Evolutionary conservation across 768 basidiomycete genomes (phyloP).

Genomic region (Leccinellum rugosiceps): DNA sequence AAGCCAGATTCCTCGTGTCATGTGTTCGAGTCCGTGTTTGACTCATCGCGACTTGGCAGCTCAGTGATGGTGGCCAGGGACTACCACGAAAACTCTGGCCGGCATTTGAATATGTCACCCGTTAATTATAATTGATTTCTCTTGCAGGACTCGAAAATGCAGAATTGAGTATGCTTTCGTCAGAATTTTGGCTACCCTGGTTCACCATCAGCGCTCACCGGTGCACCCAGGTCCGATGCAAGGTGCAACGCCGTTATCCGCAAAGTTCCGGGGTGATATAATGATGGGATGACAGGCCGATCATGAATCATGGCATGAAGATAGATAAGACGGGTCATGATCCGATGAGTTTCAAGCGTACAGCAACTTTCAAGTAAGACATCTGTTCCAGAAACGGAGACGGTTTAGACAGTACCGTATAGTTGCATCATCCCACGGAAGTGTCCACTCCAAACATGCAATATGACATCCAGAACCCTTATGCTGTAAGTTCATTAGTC

Average conservation of each 20-base stretch:
- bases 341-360: background rate
- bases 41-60: background rate
- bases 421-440: no score
- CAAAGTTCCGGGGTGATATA: background rate
- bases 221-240: background rate
- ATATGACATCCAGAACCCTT: no score
- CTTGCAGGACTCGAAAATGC: background rate
- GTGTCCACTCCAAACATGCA: no score
- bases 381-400: background rate
- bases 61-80: background rate
- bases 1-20: background rate
- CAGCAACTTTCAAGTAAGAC: background rate
- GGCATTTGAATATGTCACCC: no score
- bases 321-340: background rate
- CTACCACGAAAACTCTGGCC: no score
- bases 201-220: background rate
- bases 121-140: no score
- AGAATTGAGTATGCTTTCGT: background rate
- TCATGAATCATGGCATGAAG: background rate
- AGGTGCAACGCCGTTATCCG: background rate
- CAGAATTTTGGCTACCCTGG: background rate
- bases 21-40: background rate
- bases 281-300: background rate
- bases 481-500: no score
- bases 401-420: no score